A percentile compares a stretch with the other conserved stretches of the same genome.
These are phyloP conservation scores for Gracilaria gracilis DNA, from an alignment of 23 red algal species.

Conservation along the genomic window DNA sequence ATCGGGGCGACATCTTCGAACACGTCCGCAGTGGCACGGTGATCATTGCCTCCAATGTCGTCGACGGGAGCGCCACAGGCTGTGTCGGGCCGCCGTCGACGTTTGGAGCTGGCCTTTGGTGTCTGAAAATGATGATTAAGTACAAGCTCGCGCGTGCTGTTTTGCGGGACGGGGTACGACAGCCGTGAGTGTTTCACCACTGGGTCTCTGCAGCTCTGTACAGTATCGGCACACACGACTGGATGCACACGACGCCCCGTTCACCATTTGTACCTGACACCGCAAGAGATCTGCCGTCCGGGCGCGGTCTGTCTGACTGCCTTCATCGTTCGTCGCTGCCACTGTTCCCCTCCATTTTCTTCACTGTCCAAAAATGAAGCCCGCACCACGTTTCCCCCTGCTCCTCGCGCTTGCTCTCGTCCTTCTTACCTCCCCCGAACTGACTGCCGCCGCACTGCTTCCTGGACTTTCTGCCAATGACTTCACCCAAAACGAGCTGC, in stretches of 20 bases:
- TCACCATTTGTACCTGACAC: constrained; percentile 29
- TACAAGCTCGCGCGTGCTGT: neutral
- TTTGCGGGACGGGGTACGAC: constrained; percentile 29
- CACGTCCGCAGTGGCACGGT: constrained; percentile 19
- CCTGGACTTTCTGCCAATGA: constrained; percentile 90
- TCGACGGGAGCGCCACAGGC: neutral
- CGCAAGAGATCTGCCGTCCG: constrained; percentile 10
- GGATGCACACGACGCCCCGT: neutral
- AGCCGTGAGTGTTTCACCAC: neutral
- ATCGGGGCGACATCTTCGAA: neutral
- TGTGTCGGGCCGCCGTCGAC: neutral
- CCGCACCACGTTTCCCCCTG: neutral
- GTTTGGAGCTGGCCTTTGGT: neutral
- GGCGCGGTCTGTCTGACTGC: neutral
- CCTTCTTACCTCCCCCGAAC: constrained; percentile 4
- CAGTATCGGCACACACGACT: neutral
- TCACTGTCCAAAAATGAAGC: constrained; percentile 12
- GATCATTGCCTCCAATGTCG: neutral
- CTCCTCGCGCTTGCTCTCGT: neutral
- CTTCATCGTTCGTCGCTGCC: neutral
- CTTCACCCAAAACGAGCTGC: constrained; percentile 68
- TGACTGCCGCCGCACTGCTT: constrained; percentile 65
- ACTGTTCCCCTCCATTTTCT: neutral
- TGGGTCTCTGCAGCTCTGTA: neutral
- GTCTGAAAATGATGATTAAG: constrained; percentile 5